These are phyloP conservation scores for Leccinum disarticulatum DNA, from an alignment of 768 basidiomycete species.

Conservation along the genomic window DNA sequence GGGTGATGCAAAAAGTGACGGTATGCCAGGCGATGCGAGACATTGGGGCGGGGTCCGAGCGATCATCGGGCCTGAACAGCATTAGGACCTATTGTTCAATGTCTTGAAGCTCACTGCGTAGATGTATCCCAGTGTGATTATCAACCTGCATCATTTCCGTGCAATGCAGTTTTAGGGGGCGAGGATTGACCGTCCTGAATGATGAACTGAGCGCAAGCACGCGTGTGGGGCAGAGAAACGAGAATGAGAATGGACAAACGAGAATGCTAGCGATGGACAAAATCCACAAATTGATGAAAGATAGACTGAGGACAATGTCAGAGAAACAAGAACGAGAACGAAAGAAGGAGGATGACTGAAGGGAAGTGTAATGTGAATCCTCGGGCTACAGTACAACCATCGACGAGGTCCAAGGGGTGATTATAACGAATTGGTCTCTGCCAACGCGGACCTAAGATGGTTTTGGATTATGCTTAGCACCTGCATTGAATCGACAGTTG, in stretches of 20 bases:
- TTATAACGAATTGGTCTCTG: background rate
- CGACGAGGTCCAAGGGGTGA: background rate
- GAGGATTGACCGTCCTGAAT: background rate
- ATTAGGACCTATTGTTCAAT: background rate
- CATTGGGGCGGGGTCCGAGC: background rate
- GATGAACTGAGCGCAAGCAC: background rate
- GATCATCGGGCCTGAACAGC: background rate
- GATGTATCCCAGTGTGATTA: background rate
- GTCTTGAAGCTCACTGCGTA: background rate
- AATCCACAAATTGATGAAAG: background rate
- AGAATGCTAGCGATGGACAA: background rate
- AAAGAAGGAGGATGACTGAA: background rate
- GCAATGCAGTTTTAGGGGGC: background rate
- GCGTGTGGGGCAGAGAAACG: background rate
- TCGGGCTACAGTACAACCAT: background rate
- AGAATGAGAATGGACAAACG: background rate
- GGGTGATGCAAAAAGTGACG: background rate
- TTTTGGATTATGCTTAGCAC: background rate
- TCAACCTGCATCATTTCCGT: background rate
- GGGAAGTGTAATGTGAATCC: background rate
- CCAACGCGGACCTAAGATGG: background rate
- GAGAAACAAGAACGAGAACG: background rate
- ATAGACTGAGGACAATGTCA: background rate
- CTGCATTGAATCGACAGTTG: background rate
- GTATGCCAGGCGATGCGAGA: background rate